A percentile compares a stretch with the other conserved stretches of the same genome.
phyloP scores from a whole-genome alignment of 768 basidiomycete species.

The Collybia sordida region DNA sequence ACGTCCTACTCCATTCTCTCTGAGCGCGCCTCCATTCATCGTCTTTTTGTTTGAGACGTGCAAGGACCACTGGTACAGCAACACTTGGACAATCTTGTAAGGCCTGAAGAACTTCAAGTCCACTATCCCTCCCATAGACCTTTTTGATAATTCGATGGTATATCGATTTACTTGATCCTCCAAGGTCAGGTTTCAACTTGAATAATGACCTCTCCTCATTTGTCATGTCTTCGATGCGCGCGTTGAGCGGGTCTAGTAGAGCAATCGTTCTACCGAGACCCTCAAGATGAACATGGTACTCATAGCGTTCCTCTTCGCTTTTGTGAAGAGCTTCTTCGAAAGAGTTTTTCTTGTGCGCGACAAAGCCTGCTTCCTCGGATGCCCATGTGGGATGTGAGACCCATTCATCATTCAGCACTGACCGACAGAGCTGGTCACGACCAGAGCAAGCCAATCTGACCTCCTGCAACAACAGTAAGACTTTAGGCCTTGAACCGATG shows the following conservation, averaged over 20 bases:
- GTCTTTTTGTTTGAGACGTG: conserved; percentile 88
- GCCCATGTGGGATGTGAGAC: conserved; percentile 99
- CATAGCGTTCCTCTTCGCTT: conserved; percentile 97
- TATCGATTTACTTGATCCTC: conserved; percentile 82
- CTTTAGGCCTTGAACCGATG: neutral
- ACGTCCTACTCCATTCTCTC: conserved; percentile 94
- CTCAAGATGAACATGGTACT: conserved; percentile 95
- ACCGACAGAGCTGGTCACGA: conserved; percentile 91
- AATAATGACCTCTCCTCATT: conserved; percentile 81
- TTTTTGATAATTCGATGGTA: conserved; percentile 94
- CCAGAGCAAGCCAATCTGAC: conserved; percentile 89
- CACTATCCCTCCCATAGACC: conserved; percentile 83
- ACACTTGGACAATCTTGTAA: conserved; percentile 91
- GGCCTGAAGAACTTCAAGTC: conserved; percentile 75
- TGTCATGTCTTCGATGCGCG: conserved; percentile 85
- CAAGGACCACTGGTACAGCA: conserved; percentile 88
- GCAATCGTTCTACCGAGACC: conserved; percentile 89
- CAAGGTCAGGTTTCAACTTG: conserved; percentile 83
- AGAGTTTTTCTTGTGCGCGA: conserved; percentile 93
- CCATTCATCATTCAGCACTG: conserved; percentile 97
- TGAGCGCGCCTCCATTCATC: conserved; percentile 96
- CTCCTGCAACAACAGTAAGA: conserved; percentile 54
- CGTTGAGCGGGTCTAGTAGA: conserved; percentile 83
- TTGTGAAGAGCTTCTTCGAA: conserved; percentile 96
- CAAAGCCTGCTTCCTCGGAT: conserved; percentile 92